Evolutionary conservation across 2,329 filamentous ascomycete genomes (phyloP).

Genomic region (Endothia cerciana): DNA sequence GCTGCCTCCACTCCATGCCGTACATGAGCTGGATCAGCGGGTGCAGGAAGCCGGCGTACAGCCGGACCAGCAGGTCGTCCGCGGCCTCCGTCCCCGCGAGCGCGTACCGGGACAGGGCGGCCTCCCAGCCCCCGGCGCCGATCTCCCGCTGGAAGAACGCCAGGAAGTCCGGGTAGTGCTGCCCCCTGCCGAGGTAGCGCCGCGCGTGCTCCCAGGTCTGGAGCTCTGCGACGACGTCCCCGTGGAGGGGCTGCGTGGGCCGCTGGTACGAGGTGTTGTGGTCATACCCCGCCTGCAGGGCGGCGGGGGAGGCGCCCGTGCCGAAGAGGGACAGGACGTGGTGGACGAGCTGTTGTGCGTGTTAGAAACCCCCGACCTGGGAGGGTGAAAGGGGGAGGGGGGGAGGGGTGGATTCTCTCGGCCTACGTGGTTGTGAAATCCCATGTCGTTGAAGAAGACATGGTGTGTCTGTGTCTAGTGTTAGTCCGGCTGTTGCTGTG

Average conservation of each 20-base stretch:
- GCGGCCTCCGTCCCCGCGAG: conserved; percentile 68
- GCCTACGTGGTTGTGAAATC: conserved; percentile 80
- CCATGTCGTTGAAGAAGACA: conserved; percentile 75
- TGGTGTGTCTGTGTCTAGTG: conserved; percentile 58
- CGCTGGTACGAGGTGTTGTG: conserved; percentile 70
- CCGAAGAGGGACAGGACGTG: conserved; percentile 77
- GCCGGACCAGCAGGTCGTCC: conserved; percentile 69
- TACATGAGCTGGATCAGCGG: conserved; percentile 86
- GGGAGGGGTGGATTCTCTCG: neutral
- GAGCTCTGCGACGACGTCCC: conserved; percentile 58
- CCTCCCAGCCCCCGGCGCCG: conserved; percentile 60
- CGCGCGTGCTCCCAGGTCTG: conserved; percentile 59
- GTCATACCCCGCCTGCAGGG: conserved; percentile 68
- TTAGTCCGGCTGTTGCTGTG: neutral
- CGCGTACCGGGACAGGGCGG: conserved; percentile 67
- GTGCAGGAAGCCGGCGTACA: conserved; percentile 69
- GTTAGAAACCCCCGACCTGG: conserved; percentile 39
- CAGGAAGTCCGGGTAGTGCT: conserved; percentile 74
- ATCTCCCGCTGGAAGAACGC: conserved; percentile 78
- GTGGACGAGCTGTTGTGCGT: conserved; percentile 61
- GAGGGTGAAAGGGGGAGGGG: neutral
- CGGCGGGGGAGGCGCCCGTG: conserved; percentile 65
- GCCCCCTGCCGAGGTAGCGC: conserved; percentile 62
- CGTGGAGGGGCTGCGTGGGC: conserved; percentile 50
- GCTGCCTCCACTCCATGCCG: conserved; percentile 80